phyloP scores from a whole-genome alignment of 306 rosid species.

The Cucumis sativus region DNA sequence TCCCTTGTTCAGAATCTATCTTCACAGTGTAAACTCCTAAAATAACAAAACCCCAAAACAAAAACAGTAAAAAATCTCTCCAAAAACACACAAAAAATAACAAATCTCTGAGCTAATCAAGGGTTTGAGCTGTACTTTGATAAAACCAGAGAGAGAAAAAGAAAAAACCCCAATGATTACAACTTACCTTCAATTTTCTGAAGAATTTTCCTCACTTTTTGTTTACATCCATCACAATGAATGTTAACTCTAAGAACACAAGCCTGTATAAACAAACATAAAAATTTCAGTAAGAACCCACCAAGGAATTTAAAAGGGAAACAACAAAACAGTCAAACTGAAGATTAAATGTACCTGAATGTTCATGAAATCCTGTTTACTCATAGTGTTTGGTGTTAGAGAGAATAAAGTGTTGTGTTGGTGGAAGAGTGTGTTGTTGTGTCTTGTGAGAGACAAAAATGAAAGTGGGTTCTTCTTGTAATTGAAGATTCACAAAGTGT shows the following conservation, averaged over 20 bases:
- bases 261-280: slow-evolving; percentile 28
- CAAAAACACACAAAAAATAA: background rate
- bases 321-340: too few relatives aligned
- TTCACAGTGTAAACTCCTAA: slow-evolving; percentile 40
- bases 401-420: background rate
- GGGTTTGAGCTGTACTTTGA: background rate
- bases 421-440: background rate
- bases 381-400: slow-evolving; percentile 27
- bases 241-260: slow-evolving; percentile 67
- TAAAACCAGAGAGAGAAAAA: background rate
- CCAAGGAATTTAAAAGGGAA: background rate
- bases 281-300: background rate
- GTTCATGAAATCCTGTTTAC: slow-evolving; percentile 66
- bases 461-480: slow-evolving; percentile 20
- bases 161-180: background rate
- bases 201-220: slow-evolving; percentile 63
- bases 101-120: background rate
- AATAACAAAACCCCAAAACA: background rate
- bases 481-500: slow-evolving; percentile 17
- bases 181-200: slow-evolving; percentile 78
- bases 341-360: slow-evolving; percentile 38
- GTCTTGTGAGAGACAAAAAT: slow-evolving; percentile 11
- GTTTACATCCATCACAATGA: slow-evolving; percentile 79
- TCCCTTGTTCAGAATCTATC: slow-evolving; percentile 48
- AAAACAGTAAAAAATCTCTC: background rate